Base-by-base conservation (phyloP, 2,329 filamentous ascomycete genomes). In the Berkeleyomyces basicola region DNA sequence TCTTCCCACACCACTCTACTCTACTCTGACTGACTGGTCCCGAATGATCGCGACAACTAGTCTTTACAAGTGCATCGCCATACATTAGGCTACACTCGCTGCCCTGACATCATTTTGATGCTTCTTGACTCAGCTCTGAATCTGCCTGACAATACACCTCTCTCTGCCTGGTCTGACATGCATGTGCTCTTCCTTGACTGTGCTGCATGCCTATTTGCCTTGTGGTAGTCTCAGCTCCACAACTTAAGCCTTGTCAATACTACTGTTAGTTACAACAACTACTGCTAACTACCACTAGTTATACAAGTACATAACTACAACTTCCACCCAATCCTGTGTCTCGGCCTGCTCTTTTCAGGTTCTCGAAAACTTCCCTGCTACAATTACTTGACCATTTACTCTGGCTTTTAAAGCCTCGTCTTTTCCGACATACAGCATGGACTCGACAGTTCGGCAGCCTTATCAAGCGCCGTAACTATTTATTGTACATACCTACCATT, bases 351-450 rank as follows among this genome's bases (percentile, higher is more conserved):
- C 57, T 59, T 42, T 59, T 42, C 40, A 31, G 3, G 7, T 37
- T 39, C 36, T 37, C 39, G 33, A 31, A 39, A 55, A 55, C 14
- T 55, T 11, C 43, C 51, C 7, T 55, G 31, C 14, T 36, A n/a
- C 33, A 55, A 37, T 55, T 49, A 43, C 43, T 39, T 39, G 9
- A 40, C 55, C n/a, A 10, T 61, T 14, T 59, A 57, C 33, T 62
- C 57, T n/a, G 57, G 59, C n/a, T 63, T 64, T 64, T 65, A 23
- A 23, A 23, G 23, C 23, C 23, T 39, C 47, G 11, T 55, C 33
- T 55, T 36, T 37, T 59, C 66, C 43, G 33, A 58, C 44, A 61
- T 61, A 58, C 63, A 64, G 63, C 43, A 64, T 64, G 63, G 63
- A 59, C 46, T 64, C 63, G 60, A 47, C 51, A 46, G 46, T 47